Conservation (phyloP, 2,329 filamentous ascomycete genomes). For the Purpureocillium lavendulum region DNA sequence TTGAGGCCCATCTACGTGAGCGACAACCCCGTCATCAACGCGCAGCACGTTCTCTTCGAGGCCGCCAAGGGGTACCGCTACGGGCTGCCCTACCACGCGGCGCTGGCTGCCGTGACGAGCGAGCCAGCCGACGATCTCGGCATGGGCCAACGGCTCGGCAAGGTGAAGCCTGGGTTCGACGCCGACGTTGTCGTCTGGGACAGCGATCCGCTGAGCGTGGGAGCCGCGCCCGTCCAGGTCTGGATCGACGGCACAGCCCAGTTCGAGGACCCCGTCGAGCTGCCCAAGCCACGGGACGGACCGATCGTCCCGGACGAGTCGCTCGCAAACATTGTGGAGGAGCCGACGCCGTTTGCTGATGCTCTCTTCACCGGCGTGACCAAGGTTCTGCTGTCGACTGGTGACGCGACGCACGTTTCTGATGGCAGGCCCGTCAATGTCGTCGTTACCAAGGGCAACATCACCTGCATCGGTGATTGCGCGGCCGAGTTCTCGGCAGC, state of each 20-base stretch:
- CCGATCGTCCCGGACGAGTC: constrained; percentile 30
- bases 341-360: constrained; percentile 26
- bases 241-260: constrained; percentile 57
- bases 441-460: constrained; percentile 41
- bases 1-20: constrained; percentile 61
- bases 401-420: constrained; percentile 25
- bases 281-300: constrained; percentile 37
- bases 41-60: constrained; percentile 61
- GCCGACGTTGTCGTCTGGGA: constrained; percentile 57
- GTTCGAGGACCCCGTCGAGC: constrained; percentile 40
- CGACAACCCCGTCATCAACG: constrained; percentile 62
- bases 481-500: constrained; percentile 30
- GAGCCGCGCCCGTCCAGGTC: constrained; percentile 51
- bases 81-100: constrained; percentile 52
- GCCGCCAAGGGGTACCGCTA: constrained; percentile 52
- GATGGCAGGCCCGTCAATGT: constrained; percentile 34
- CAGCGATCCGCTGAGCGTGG: constrained; percentile 51
- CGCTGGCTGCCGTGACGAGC: constrained; percentile 48
- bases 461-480: constrained; percentile 50
- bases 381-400: constrained; percentile 39
- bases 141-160: constrained; percentile 48
- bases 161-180: constrained; percentile 53
- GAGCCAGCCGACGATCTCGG: constrained; percentile 51
- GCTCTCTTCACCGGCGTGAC: constrained; percentile 50
- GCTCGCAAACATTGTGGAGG: constrained; percentile 32